Base-by-base conservation (phyloP, 1,139 yeast species). In the Nakaseomyces delphensis region DNA sequence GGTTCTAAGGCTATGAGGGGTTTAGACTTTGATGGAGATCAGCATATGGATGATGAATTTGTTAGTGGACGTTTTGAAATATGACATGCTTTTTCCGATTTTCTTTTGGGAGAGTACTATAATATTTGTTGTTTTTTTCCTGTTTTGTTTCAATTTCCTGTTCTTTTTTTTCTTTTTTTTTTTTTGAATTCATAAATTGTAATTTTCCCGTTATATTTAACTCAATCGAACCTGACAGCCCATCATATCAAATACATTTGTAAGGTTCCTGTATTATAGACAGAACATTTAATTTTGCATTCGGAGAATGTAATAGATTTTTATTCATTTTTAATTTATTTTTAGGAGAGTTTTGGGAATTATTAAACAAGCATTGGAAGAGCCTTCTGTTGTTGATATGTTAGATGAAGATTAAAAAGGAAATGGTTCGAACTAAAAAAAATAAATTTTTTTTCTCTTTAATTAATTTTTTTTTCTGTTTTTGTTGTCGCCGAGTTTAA, bases 51-150 rank as follows among this genome's bases (percentile, higher is more conserved):
- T 53, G 91, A 83, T 56, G 93, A 83, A 60, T 86, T 84, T 64
- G 93, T 86, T 42, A 85, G 83, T 59, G 95, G 95, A 21, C 83
- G 86, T 54, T 85, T 86, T 62, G 96, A 86, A 62, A 73, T 86
- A 55, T 84, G 63, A 62, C n/a, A 18, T 39, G 15, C 25, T 39
- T 27, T 5, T 16, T 16, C 11, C 19, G n/a, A n/a, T 19, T 14
- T 4, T 6, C 10, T 13, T 3, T 25, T 25, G 8, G n/a, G n/a
- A 8, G n/a, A n/a, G n/a, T 7, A 10, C n/a, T 8, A 25, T 7
- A 4, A 10, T 7, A 10, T 31, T 23, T 25, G 6, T 29, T 8
- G 10, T 23, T 39, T 32, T 20, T 24, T 24, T 29, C 10, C 8
- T 11, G 13, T 29, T 31, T 25, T 11, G 24, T 32, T 25, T 21